phyloP scores from a whole-genome alignment of 345 rosid species.

The Abelmoschus esculentus region DNA sequence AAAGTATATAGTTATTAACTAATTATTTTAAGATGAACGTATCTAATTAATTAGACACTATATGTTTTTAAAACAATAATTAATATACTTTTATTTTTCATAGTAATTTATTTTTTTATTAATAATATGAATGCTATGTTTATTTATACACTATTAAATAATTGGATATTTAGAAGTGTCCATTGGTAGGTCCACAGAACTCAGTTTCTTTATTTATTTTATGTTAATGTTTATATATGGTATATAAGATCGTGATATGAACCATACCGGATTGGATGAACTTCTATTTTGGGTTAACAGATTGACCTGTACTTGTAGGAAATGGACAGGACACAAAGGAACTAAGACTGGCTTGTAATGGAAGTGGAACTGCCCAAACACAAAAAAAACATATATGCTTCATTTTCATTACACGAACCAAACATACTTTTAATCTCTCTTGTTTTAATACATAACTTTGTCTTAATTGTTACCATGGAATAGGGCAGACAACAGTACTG shows the following conservation, averaged over 20 bases:
- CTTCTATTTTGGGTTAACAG: not conserved
- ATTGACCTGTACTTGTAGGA: not conserved
- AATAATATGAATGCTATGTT: too few species aligned
- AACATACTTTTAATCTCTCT: not conserved
- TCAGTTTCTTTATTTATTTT: not conserved
- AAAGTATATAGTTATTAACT: too few species aligned
- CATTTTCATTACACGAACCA: not conserved
- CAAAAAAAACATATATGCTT: not conserved
- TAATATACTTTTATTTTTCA: too few species aligned
- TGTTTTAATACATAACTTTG: not conserved
- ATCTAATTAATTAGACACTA: too few species aligned
- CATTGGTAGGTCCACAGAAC: not conserved
- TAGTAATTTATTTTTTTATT: too few species aligned
- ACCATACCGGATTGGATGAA: not conserved
- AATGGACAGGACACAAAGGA: not conserved
- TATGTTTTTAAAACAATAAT: too few species aligned
- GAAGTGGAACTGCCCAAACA: not conserved
- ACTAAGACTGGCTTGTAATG: not conserved
- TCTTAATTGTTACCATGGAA: not conserved
- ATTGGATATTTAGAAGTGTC: too few species aligned
- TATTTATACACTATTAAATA: too few species aligned
- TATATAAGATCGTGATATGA: not conserved
- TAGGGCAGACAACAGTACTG: not conserved
- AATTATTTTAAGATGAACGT: too few species aligned
- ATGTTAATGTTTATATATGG: too few species aligned